These are phyloP conservation scores for Penicillium paradoxum DNA, from an alignment of 495 filamentous ascomycete species.

Conservation along the genomic window DNA sequence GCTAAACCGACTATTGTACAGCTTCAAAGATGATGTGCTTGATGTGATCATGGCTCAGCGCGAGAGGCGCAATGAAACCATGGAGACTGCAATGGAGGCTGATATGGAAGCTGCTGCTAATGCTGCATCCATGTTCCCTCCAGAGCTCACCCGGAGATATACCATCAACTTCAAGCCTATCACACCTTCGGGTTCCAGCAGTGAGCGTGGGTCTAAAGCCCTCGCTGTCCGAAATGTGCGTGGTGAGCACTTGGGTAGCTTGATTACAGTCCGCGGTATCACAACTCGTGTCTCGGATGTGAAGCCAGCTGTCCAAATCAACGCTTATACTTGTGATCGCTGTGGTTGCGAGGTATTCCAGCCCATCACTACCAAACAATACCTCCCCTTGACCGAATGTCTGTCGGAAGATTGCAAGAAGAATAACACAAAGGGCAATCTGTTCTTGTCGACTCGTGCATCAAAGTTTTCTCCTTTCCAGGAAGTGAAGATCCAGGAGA, in stretches of 20 bases:
- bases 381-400: slow-evolving; percentile 77
- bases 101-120: slow-evolving; percentile 53
- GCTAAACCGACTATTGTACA: slow-evolving; percentile 26
- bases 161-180: slow-evolving; percentile 92
- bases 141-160: slow-evolving; percentile 89
- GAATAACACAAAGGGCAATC: slow-evolving; percentile 88
- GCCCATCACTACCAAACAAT: slow-evolving; percentile 87
- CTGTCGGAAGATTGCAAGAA: slow-evolving; percentile 80
- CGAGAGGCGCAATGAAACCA: slow-evolving; percentile 73
- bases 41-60: slow-evolving; percentile 94
- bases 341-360: slow-evolving; percentile 98
- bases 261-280: slow-evolving; percentile 94
- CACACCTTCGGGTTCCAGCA: slow-evolving; percentile 62
- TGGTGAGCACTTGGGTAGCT: slow-evolving; percentile 83
- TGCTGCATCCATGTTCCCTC: slow-evolving; percentile 64
- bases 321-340: slow-evolving; percentile 94
- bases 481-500: slow-evolving; percentile 97
- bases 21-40: slow-evolving; percentile 94
- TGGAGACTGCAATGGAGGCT: slow-evolving; percentile 62
- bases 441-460: slow-evolving; percentile 87
- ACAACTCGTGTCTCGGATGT: slow-evolving; percentile 94
- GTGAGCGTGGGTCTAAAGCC: slow-evolving; percentile 62
- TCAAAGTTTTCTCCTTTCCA: slow-evolving; percentile 98
- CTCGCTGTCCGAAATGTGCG: slow-evolving; percentile 88
- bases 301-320: slow-evolving; percentile 94